Evolutionary conservation across 2,329 filamentous ascomycete species (phyloP).

Genomic region (Curvularia sp.): DNA sequence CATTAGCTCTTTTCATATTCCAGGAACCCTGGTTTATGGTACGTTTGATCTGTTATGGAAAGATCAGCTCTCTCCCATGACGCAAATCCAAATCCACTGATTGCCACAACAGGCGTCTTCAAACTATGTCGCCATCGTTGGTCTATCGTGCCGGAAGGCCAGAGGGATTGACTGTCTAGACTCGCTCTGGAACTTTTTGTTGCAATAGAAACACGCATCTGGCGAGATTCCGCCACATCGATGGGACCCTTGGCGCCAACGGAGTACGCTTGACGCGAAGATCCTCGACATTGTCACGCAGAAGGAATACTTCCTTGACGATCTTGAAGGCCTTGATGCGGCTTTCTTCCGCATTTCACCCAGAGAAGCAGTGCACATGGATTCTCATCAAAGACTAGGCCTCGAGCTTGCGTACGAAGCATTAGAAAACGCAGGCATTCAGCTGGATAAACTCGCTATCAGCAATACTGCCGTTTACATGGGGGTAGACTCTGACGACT

Average conservation of each 20-base stretch:
- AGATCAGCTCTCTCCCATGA: neutral
- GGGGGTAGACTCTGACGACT: slow-evolving; percentile 31
- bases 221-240: slow-evolving; percentile 40
- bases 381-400: slow-evolving; percentile 36
- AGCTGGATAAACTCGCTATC: slow-evolving; percentile 24
- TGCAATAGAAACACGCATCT: slow-evolving; percentile 38
- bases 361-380: slow-evolving; percentile 37
- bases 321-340: slow-evolving; percentile 36
- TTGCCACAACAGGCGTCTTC: neutral
- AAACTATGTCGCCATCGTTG: slow-evolving; percentile 44
- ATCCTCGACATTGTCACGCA: slow-evolving; percentile 32
- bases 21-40: neutral
- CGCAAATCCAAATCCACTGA: slow-evolving; percentile 3
- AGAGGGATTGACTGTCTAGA: slow-evolving; percentile 42
- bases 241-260: slow-evolving; percentile 43
- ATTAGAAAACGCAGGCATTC: slow-evolving; percentile 36
- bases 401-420: slow-evolving; percentile 40
- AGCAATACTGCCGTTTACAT: slow-evolving; percentile 36
- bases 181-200: slow-evolving; percentile 45
- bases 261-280: slow-evolving; percentile 37
- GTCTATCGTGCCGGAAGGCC: slow-evolving; percentile 44
- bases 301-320: slow-evolving; percentile 44
- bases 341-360: slow-evolving; percentile 43
- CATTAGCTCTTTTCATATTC: neutral
- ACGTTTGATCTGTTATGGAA: neutral